A percentile compares a stretch with the other conserved stretches of the same genome.
These are phyloP conservation scores for Fusarium chlamydosporum DNA, from an alignment of 2,329 filamentous ascomycete genomes.

Conservation along the genomic window DNA sequence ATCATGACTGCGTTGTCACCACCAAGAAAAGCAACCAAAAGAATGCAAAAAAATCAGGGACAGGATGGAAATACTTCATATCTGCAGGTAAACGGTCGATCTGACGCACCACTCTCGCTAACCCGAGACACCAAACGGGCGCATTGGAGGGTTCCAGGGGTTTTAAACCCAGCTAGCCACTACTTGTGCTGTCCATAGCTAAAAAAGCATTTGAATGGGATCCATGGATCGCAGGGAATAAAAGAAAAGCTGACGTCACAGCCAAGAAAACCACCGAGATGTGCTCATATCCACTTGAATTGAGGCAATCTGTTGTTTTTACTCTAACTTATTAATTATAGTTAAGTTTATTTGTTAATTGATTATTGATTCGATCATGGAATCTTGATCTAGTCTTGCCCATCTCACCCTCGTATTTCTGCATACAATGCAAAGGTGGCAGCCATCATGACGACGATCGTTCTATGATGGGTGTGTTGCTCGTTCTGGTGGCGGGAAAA, in stretches of 20 bases:
- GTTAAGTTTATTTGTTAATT: background rate
- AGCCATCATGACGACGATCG: constrained; percentile 17
- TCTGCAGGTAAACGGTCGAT: constrained; percentile 15
- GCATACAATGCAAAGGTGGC: constrained; percentile 5
- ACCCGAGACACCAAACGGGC: constrained; percentile 35
- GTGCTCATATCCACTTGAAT: constrained; percentile 19
- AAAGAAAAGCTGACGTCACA: constrained; percentile 46
- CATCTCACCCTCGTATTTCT: constrained; percentile 26
- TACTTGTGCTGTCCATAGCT: background rate
- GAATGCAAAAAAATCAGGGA: constrained; percentile 8
- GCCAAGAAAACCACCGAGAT: constrained; percentile 30
- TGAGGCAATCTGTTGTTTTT: constrained; percentile 24
- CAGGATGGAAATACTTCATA: background rate
- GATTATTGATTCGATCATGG: constrained; percentile 20
- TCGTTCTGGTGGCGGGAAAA: constrained; percentile 14
- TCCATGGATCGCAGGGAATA: constrained; percentile 14
- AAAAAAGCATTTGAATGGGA: constrained; percentile 3
- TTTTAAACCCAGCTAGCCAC: background rate
- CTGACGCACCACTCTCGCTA: constrained; percentile 23
- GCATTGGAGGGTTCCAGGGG: constrained; percentile 25
- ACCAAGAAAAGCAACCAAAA: constrained; percentile 1
- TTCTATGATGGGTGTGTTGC: constrained; percentile 11
- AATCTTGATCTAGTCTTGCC: constrained; percentile 9
- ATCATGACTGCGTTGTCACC: constrained; percentile 4
- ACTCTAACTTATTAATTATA: background rate